A percentile compares a stretch with the other conserved stretches of the same genome.
These are phyloP conservation scores for Colletotrichum agaves DNA, from an alignment of 2,329 filamentous ascomycete species.

Conservation along the genomic window DNA sequence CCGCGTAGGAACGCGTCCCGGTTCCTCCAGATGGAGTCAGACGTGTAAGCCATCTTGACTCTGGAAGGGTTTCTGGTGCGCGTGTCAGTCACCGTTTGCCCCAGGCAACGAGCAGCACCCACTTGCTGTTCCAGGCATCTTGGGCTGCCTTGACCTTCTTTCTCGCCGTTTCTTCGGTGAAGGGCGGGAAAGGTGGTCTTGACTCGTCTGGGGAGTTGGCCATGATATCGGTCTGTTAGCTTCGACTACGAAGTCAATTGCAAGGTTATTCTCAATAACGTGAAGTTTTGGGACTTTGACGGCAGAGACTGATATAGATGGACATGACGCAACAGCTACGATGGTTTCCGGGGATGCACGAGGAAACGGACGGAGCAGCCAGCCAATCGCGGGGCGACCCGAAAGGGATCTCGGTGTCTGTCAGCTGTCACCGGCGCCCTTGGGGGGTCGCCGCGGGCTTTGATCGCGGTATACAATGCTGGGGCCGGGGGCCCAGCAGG, in stretches of 20 bases:
- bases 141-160: constrained; percentile 87
- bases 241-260: neutral
- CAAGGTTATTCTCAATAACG: neutral
- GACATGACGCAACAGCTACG: constrained; percentile 1
- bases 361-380: neutral
- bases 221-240: neutral
- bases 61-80: constrained; percentile 68
- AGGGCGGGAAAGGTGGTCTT: constrained; percentile 71
- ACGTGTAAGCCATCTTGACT: constrained; percentile 79
- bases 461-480: neutral
- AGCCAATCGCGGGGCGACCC: constrained; percentile 22
- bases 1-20: constrained; percentile 76
- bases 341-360: neutral
- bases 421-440: constrained; percentile 19
- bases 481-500: too few relatives aligned
- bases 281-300: neutral
- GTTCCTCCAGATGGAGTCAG: constrained; percentile 84
- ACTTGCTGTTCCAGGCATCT: constrained; percentile 84
- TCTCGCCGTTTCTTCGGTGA: constrained; percentile 75
- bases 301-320: neutral
- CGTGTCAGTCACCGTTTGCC: neutral
- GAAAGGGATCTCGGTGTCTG: constrained; percentile 13
- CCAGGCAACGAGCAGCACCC: constrained; percentile 37
- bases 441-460: constrained; percentile 23
- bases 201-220: constrained; percentile 20